A percentile compares a stretch with the other conserved stretches of the same genome.
These are phyloP conservation scores for Mimosa pudica DNA, from an alignment of 306 rosid genomes.

Conservation along the genomic window DNA sequence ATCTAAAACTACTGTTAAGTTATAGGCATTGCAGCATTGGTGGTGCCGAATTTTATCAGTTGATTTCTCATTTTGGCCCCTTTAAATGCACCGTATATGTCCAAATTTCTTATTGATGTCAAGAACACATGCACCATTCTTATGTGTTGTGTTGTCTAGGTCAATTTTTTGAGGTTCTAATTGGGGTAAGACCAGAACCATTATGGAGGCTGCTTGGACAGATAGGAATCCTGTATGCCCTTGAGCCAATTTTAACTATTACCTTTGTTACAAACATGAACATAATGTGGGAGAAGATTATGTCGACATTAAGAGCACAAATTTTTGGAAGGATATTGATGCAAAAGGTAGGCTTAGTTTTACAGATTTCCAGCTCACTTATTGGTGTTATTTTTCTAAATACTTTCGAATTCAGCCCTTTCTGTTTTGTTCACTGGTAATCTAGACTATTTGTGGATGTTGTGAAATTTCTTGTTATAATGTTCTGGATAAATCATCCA, in stretches of 20 bases:
- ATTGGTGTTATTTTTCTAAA: not conserved
- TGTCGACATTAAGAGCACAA: slow-evolving; percentile 90
- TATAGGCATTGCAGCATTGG: not conserved
- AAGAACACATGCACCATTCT: not conserved
- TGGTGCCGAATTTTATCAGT: slow-evolving; percentile 17
- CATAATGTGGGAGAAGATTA: slow-evolving; percentile 88
- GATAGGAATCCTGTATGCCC: slow-evolving; percentile 75
- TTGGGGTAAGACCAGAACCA: slow-evolving; percentile 84
- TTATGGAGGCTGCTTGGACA: slow-evolving; percentile 83
- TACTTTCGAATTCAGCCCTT: slow-evolving; percentile 6
- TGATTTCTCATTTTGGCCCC: slow-evolving; percentile 9
- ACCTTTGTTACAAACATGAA: slow-evolving; percentile 82
- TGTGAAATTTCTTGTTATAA: slow-evolving; percentile 6
- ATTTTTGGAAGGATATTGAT: slow-evolving; percentile 81
- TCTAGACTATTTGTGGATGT: not conserved
- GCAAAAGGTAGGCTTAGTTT: slow-evolving; percentile 65
- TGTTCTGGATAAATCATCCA: slow-evolving; percentile 9
- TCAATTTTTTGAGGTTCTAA: slow-evolving; percentile 77
- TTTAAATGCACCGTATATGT: slow-evolving; percentile 6
- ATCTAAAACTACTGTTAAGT: not conserved
- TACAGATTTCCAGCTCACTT: slow-evolving; percentile 8
- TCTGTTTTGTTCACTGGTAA: not conserved
- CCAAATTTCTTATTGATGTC: not conserved
- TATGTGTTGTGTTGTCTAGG: slow-evolving; percentile 50
- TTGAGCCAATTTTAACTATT: slow-evolving; percentile 88